Evolutionary conservation across 306 rosid species (phyloP).

Genomic region (Quercus mongolica): DNA sequence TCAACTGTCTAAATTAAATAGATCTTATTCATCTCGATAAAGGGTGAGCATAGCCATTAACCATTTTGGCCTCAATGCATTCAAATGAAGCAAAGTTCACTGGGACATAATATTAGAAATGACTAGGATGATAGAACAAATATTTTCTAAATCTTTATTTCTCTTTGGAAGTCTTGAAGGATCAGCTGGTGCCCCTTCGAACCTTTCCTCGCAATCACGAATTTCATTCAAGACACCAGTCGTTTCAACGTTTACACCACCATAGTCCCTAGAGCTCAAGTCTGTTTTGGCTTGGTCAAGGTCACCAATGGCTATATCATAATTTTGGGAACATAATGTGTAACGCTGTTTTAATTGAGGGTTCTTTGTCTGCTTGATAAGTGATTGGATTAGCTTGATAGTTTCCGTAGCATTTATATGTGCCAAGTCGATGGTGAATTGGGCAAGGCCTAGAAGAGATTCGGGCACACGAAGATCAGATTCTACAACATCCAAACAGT

Average conservation of each 20-base stretch:
- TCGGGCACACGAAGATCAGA: too few relatives aligned
- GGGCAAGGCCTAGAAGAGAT: too few relatives aligned
- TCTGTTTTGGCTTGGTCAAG: background rate
- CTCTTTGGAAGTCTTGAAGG: background rate
- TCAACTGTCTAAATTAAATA: too few relatives aligned
- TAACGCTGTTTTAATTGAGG: background rate
- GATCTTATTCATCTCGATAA: too few relatives aligned
- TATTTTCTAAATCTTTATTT: background rate
- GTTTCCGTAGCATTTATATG: too few relatives aligned
- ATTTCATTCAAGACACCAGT: background rate
- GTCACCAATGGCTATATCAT: background rate
- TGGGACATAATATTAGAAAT: background rate
- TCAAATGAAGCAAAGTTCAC: background rate
- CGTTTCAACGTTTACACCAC: background rate
- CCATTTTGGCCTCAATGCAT: too few relatives aligned
- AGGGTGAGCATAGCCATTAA: too few relatives aligned
- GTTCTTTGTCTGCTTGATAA: background rate
- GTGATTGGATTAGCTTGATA: background rate
- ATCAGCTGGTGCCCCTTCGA: background rate
- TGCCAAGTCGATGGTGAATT: too few relatives aligned
- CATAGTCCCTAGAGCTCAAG: background rate
- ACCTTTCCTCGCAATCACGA: background rate
- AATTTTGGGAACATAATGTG: background rate
- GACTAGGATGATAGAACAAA: background rate
- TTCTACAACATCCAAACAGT: too few relatives aligned